Percentiles rank a stretch among this genome's conserved stretches.
These are phyloP conservation scores for Euryodendron excelsum DNA, from an alignment of 148 eudicot species.

Conservation along the genomic window DNA sequence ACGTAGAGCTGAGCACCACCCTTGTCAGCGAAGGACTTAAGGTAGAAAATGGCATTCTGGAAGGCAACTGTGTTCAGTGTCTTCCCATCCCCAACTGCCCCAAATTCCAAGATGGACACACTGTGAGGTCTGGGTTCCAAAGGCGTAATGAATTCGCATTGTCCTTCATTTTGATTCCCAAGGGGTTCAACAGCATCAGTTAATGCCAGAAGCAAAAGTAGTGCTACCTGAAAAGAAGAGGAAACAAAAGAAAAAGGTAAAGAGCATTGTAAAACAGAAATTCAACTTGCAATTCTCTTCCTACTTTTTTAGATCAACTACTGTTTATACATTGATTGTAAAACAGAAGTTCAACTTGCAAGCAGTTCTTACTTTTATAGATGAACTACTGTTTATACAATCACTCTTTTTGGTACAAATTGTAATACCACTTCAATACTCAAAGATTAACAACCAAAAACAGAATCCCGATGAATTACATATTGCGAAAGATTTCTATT, in stretches of 20 bases:
- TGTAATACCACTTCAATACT: neutral
- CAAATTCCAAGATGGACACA: slow-evolving; percentile 58
- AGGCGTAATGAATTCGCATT: slow-evolving; percentile 28
- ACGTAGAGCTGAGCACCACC: slow-evolving; percentile 68
- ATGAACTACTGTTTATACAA: neutral
- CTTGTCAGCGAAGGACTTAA: slow-evolving; percentile 61
- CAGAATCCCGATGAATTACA: neutral
- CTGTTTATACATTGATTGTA: slow-evolving; percentile 7
- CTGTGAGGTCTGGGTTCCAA: slow-evolving; percentile 56
- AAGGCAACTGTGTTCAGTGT: slow-evolving; percentile 60
- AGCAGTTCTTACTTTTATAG: slow-evolving; percentile 9
- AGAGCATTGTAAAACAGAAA: slow-evolving; percentile 15
- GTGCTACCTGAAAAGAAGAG: slow-evolving; percentile 34
- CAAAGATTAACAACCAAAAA: neutral
- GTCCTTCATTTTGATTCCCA: slow-evolving; percentile 23
- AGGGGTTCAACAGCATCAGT: slow-evolving; percentile 18
- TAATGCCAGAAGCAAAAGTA: slow-evolving; percentile 40
- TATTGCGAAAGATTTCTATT: neutral
- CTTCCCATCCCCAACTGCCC: slow-evolving; percentile 67
- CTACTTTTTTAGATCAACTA: neutral
- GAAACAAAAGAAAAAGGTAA: slow-evolving; percentile 22
- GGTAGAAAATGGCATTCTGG: slow-evolving; percentile 61
- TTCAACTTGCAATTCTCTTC: slow-evolving; percentile 17
- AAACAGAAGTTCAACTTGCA: slow-evolving; percentile 15
- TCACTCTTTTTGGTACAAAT: slow-evolving; percentile 6